These are phyloP conservation scores for Quercus variabilis DNA, from an alignment of 306 rosid species.

Conservation along the genomic window DNA sequence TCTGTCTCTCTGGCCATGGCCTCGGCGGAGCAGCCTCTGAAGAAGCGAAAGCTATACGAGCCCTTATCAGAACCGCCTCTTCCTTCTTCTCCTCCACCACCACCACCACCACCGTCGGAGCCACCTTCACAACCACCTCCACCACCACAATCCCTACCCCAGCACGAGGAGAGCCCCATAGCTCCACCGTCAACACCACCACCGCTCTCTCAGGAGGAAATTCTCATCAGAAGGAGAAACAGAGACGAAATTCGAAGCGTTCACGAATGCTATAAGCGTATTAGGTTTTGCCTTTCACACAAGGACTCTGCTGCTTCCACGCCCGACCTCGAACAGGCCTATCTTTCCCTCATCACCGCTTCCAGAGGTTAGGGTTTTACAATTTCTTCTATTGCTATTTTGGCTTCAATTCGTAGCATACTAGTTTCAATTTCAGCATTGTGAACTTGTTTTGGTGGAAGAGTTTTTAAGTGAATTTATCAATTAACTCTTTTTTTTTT, in stretches of 20 bases:
- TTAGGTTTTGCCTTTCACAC: constrained; percentile 40
- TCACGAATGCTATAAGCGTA: constrained; percentile 51
- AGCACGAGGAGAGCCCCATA: constrained; percentile 10
- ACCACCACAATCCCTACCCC: constrained; percentile 34
- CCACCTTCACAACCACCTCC: constrained; percentile 11
- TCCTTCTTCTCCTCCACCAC: neutral
- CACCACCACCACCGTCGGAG: constrained; percentile 16
- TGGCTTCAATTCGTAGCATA: too few species aligned
- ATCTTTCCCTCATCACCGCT: constrained; percentile 54
- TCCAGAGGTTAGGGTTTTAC: constrained; percentile 45
- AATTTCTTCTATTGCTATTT: neutral
- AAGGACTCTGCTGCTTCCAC: constrained; percentile 26
- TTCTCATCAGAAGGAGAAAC: constrained; percentile 40
- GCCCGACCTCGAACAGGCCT: constrained; percentile 49
- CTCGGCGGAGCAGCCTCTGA: constrained; percentile 60
- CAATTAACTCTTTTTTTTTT: neutral
- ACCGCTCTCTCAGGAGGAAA: constrained; percentile 48
- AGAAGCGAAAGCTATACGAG: constrained; percentile 60
- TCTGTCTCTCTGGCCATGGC: constrained; percentile 42
- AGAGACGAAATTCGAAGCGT: constrained; percentile 55
- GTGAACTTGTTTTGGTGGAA: neutral
- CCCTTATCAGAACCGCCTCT: constrained; percentile 22
- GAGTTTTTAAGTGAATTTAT: neutral
- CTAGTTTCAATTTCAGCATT: neutral
- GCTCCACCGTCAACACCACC: constrained; percentile 41